phyloP scores from a whole-genome alignment of 306 rosid genomes.

The Abrus precatorius region DNA sequence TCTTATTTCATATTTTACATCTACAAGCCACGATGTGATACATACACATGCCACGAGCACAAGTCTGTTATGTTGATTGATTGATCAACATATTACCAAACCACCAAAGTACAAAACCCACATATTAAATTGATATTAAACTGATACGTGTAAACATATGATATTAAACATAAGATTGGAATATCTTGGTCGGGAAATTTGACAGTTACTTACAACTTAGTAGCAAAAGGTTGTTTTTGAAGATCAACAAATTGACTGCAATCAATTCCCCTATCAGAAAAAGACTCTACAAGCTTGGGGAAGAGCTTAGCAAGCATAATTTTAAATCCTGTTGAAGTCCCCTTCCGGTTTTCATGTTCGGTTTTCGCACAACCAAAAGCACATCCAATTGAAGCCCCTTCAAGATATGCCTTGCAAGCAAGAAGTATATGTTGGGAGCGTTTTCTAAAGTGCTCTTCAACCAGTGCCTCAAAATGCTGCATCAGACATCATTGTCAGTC shows the following conservation, averaged over 20 bases:
- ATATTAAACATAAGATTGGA: slow-evolving; percentile 49
- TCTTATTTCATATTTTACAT: slow-evolving; percentile 47
- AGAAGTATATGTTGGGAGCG: slow-evolving; percentile 66
- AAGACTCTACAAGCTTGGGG: slow-evolving; percentile 81
- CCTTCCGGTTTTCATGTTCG: slow-evolving; percentile 55
- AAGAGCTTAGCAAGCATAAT: slow-evolving; percentile 92
- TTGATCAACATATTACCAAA: neutral
- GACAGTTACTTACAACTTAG: slow-evolving; percentile 24
- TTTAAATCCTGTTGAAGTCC: slow-evolving; percentile 85
- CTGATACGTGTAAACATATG: slow-evolving; percentile 37
- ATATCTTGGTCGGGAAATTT: slow-evolving; percentile 49
- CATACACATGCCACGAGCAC: slow-evolving; percentile 16
- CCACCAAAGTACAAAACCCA: slow-evolving; percentile 19
- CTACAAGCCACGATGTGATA: slow-evolving; percentile 35
- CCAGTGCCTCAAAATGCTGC: slow-evolving; percentile 90
- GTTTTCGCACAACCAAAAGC: slow-evolving; percentile 64
- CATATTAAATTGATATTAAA: slow-evolving; percentile 42
- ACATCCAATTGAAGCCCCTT: slow-evolving; percentile 80
- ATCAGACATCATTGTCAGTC: slow-evolving; percentile 47
- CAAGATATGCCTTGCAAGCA: slow-evolving; percentile 82
- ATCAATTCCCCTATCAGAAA: slow-evolving; percentile 72
- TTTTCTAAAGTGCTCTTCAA: slow-evolving; percentile 75
- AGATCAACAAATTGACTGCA: slow-evolving; percentile 66
- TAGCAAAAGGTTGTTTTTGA: slow-evolving; percentile 41
- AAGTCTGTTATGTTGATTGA: slow-evolving; percentile 4